Conservation (phyloP, 306 rosid genomes). For the Vicia villosa region DNA sequence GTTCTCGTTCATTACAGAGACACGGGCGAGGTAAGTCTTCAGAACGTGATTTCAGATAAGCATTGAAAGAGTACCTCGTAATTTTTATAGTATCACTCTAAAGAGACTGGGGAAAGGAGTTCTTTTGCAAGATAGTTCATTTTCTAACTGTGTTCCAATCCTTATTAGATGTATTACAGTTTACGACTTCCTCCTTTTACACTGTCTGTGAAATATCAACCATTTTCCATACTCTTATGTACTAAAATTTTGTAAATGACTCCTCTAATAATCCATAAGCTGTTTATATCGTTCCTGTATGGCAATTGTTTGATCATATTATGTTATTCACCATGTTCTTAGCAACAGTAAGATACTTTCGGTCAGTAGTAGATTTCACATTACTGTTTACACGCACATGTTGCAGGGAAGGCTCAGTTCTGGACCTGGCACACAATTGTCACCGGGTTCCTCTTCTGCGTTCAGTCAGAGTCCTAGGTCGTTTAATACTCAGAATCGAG, state of each 20-base stretch:
- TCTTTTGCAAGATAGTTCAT: slow-evolving; percentile 27
- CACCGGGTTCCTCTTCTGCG: slow-evolving; percentile 62
- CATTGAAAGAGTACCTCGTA: slow-evolving; percentile 16
- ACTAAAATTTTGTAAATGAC: not conserved
- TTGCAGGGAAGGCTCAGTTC: slow-evolving; percentile 68
- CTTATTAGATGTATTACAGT: slow-evolving; percentile 5
- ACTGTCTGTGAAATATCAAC: slow-evolving; percentile 18
- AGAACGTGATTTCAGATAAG: slow-evolving; percentile 18
- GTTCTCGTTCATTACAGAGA: slow-evolving; percentile 93
- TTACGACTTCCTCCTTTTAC: slow-evolving; percentile 2
- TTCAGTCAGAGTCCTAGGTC: slow-evolving; percentile 56
- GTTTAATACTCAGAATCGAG: slow-evolving; percentile 51
- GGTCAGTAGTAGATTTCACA: slow-evolving; percentile 7
- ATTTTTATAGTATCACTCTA: not conserved
- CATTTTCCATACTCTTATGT: slow-evolving; percentile 6
- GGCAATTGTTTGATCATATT: not conserved
- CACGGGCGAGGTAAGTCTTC: slow-evolving; percentile 69
- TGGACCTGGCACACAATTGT: slow-evolving; percentile 49
- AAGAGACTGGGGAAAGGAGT: slow-evolving; percentile 12
- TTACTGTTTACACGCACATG: slow-evolving; percentile 35
- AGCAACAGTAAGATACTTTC: slow-evolving; percentile 19
- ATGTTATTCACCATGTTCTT: slow-evolving; percentile 35
- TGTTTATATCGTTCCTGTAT: slow-evolving; percentile 15
- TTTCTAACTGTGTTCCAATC: slow-evolving; percentile 13
- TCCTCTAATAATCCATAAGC: slow-evolving; percentile 1